Percentiles rank a stretch among this genome's conserved stretches.
phyloP scores from a whole-genome alignment of 2,329 filamentous ascomycete genomes.

The Fusarium sp. region DNA sequence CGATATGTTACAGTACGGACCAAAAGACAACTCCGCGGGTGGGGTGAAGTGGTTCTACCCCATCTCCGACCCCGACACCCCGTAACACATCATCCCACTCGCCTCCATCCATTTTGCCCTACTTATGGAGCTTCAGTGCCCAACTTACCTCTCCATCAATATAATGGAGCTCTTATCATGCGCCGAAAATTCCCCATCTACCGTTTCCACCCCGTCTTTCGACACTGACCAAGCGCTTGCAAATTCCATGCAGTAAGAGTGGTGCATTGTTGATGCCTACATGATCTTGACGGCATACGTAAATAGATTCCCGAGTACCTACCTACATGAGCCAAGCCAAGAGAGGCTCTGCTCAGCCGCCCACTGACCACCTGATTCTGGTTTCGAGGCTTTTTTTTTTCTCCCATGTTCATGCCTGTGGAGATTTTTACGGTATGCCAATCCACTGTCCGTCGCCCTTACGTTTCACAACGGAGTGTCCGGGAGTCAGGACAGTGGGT shows the following conservation, averaged over 20 bases:
- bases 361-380: background rate
- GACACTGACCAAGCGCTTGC: background rate
- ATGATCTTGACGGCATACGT: background rate
- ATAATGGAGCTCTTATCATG: background rate
- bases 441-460: background rate
- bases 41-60: background rate
- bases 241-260: background rate
- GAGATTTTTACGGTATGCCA: background rate
- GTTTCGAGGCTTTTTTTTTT: background rate
- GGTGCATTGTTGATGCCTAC: background rate
- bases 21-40: background rate
- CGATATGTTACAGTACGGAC: background rate
- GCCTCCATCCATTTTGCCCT: background rate
- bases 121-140: background rate
- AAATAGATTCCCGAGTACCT: background rate
- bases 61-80: background rate
- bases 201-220: background rate
- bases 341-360: background rate
- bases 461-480: background rate
- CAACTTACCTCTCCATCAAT: background rate
- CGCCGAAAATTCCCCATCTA: background rate
- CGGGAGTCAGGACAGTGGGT: background rate
- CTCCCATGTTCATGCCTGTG: background rate
- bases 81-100: background rate
- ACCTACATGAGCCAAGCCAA: background rate